Base-by-base conservation (phyloP, 1,284 basidiomycete species). In the Microbotryomycetes sp. region DNA sequence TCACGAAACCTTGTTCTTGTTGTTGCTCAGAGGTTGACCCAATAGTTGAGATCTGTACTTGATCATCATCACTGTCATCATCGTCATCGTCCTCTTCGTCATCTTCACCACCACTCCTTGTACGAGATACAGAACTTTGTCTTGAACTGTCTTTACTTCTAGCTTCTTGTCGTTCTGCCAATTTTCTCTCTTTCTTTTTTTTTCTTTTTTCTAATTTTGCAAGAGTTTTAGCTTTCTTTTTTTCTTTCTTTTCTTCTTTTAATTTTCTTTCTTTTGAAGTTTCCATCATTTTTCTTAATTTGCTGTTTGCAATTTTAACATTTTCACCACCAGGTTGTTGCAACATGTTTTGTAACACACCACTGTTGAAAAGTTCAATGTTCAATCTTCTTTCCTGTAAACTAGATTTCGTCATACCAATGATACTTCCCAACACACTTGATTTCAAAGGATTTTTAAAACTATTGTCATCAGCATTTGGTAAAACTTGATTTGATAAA, bases 391-490 rank as follows among this genome's bases (percentile, higher is more conserved):
- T 42, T 15, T 54, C 46, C 0, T 59, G 49, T 47, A 63, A 48
- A 3, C 56, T 63, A 0, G 59, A 51, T 15, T 47, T 22, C 3
- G 60, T 57, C 59, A 67, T 67, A 12, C 68, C 68, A 28, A 69
- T 60, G 29, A 69, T 59, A 1, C 49, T 49, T 6, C 68, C 68
- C 5, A 69, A 59, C 23, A 69, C 45, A 12, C 32, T 48, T 31
- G 58, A 46, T 52, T 61, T 56, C 54, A 64, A 28, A 49, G 58
- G 25, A 45, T 61, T 29, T 69, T 64, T 25, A n/a, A n/a, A n/a
- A 50, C 59, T 46, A 28, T 46, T 47, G 32, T 30, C 51, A 59
- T 66, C 55, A 31, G 60, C 62, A 47, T 65, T 69, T 23, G 59
- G 58, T 4, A 65, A 31, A n/a, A 51, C n/a, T 19, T 25, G 1